Base-by-base conservation (phyloP, 2,329 filamentous ascomycete genomes). In the Aspergillus quadricinctus region DNA sequence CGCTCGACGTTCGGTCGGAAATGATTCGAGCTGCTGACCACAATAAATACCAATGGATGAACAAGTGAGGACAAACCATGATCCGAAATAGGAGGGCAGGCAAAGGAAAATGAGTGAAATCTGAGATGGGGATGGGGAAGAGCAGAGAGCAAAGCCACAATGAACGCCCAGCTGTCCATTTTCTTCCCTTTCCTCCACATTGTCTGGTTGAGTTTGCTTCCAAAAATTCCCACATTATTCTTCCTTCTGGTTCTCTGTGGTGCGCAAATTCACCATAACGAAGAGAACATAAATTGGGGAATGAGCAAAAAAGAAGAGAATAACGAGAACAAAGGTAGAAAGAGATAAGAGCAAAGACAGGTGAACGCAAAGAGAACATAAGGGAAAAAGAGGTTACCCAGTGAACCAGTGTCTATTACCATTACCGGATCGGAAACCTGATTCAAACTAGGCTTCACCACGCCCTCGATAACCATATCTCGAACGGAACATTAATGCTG, bases 21-120 rank as follows among this genome's bases (percentile, higher is more conserved):
- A 57, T 54, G 56, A 61, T 61, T 64, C 61, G 62, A 63, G 66
- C 63, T 65, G 64, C 65, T 67, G 62, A 63, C 57, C 62, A 65
- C 49, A 51, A 66, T 68, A 60, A 68, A 68, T 64, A 67, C 59
- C 64, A 65, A 61, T 52, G 56, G 60, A 52, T 17, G 43, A 46
- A 14, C 11, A 27, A 46, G 23, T 21, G 23, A 27, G 25, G 11
- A 23, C 43, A 46, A 46, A 25, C 23, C 43, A 46, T 14, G 21
- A 46, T 11, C 21, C 46, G 55, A 57, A 48, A 37, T 45, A 25
- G 21, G 21, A 14, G 43, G 11, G 19, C 8, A 46, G 19, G 11
- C 17, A 23, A 45, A 29, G 29, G 43, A 31, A 37, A 37, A 19
- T 25, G 19, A 46, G 23, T 27, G 14, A 23, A 14, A 37, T 37